Evolutionary conservation across 202 grass and related monocot genomes (phyloP), one percentile per base, ranked within the genome.

Genomic region (Musa balbisiana): DNA sequence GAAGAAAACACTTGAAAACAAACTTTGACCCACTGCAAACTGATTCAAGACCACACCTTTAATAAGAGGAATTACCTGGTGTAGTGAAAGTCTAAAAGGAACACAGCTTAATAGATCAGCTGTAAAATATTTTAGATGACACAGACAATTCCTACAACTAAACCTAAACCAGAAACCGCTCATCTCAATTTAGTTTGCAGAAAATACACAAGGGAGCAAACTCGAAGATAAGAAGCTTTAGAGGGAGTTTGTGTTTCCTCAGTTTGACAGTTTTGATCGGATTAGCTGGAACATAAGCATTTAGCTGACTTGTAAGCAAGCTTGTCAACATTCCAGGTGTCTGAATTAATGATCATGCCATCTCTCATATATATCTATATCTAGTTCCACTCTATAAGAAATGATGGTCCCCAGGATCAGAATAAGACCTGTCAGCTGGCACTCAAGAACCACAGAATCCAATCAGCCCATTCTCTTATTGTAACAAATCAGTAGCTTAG

Each of bases 401-500:
- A 65, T 65, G 22, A 65, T 24, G 11, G 22, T 27, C 10, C 21
- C 11, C 23, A 2, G 11, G 14, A 5, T 65, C 33, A 65, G 22
- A 13, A 50, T 24, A 6, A n/a, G 9, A 50, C 9, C 8, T 43
- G 51, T 50, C 8, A 9, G n/a, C 8, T 24, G 20, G 17, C n/a
- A 17, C 12, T 14, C 33, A 43, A 43, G 33, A 43, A 43, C 33
- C 33, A 43, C 33, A 43, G 4, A 43, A 43, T 43, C 4, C 33
- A 43, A 43, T 43, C 33, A 43, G 5, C 33, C 33, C 33, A 11
- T 65, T 24, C 3, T 24, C n/a, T 24, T 24, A 10, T 24, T 24
- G 62, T 23, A 59, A 3, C 25, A 17, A 50, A 70, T 77, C 65
- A 83, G 66, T 85, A 89, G 68, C 51, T 81, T 15, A 80, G 11